phyloP scores from a whole-genome alignment of 345 rosid species.

The Salix udensis region DNA sequence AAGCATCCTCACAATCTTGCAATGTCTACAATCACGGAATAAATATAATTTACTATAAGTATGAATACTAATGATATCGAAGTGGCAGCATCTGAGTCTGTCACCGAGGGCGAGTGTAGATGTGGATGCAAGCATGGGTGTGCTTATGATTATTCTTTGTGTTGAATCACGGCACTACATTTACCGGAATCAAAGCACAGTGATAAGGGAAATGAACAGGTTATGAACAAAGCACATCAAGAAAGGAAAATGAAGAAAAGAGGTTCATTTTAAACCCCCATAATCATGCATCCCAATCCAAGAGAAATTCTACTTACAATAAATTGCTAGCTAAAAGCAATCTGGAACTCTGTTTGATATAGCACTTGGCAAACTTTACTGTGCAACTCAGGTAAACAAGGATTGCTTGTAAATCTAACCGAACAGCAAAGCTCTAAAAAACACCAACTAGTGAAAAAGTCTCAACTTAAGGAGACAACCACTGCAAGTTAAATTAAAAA shows the following conservation, averaged over 20 bases:
- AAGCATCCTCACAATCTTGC: constrained; percentile 67
- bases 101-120: too few relatives aligned
- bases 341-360: not conserved
- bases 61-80: not conserved
- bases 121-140: too few relatives aligned
- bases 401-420: not conserved
- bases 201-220: not conserved
- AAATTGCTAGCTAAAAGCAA: not conserved
- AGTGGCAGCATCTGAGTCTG: not conserved
- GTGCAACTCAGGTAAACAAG: not conserved
- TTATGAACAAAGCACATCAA: not conserved
- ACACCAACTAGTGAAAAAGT: too few relatives aligned
- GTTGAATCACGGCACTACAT: not conserved
- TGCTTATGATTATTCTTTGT: too few relatives aligned
- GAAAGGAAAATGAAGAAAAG: not conserved
- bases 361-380: not conserved
- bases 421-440: not conserved
- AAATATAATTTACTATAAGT: not conserved
- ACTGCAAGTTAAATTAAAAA: not conserved
- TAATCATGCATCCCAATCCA: not conserved
- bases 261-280: not conserved
- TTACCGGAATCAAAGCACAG: not conserved
- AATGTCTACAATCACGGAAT: constrained; percentile 48
- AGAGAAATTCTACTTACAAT: not conserved
- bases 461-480: not conserved